Base-by-base conservation (phyloP, 192 early-diverging fungal genomes). In the Kickxella alabastrina region DNA sequence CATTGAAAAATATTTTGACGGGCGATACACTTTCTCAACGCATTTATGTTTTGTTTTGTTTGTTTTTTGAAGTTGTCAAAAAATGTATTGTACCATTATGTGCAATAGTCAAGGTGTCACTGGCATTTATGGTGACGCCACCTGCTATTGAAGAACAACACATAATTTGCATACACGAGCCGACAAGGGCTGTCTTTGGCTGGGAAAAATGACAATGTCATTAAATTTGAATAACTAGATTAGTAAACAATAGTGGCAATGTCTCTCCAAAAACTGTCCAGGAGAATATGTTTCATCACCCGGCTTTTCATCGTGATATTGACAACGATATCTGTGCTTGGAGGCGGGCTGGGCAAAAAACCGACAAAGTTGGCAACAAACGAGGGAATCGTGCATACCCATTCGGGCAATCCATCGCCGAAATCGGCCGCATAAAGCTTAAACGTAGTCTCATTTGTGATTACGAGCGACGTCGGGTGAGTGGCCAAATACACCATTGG, bases 281-380 rank as follows among this genome's bases (percentile, higher is more conserved):
- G 45, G 10, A 68, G 32, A 12, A 75, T 55, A 2, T 64, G 52
- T 26, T 57, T 52, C 63, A 75, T 62, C 2, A 67, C 71, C 7
- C 35, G 45, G 4, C 45, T 43, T 37, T 62, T 66, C 42, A 75
- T 54, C 18, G 52, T 67, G 10, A 75, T 62, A 25, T 75, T 75
- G 59, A 66, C 64, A 12, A 55, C 40, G 39, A 67, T 59, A 10
- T 75, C 60, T 6, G 54, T 53, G 55, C 71, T 61, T 0, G 45
- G 31, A 19, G 69, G 58, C 21, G 70, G 71, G 53, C 64, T 56
- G 8, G 71, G 71, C 60, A 75, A 32, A n/a, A 75, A 42, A 23
- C 59, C 71, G 1, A 67, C 52, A 75, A 75, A 68, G 58, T 75
- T 68, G 19, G 65, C 71, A 0, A 59, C 59, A 58, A 75, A 75